Conservation (phyloP, 108 stramenopile species). For the Cyclotella distinguenda region DNA sequence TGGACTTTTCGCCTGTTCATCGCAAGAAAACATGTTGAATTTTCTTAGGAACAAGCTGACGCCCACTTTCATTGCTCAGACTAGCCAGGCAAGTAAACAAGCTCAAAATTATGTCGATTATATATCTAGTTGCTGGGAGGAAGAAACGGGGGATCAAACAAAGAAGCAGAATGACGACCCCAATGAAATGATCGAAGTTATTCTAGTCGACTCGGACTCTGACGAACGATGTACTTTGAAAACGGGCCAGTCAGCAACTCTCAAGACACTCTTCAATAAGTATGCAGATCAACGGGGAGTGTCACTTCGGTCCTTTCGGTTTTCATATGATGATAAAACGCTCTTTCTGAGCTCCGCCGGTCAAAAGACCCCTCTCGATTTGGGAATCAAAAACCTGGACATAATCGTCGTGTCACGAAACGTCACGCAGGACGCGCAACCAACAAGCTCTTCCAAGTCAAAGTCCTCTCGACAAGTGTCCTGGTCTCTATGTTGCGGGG, state of each 20-base stretch:
- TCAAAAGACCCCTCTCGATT: conserved; percentile 18
- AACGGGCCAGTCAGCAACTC: conserved; percentile 1
- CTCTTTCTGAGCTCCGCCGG: conserved; percentile 26
- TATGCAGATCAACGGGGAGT: conserved; percentile 18
- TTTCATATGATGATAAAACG: conserved; percentile 23
- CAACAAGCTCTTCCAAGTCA: not conserved
- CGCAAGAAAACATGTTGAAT: conserved; percentile 2
- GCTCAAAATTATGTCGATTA: conserved; percentile 18
- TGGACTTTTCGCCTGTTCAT: conserved; percentile 25
- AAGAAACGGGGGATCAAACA: not conserved
- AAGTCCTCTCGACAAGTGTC: conserved; percentile 1
- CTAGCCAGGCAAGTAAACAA: conserved; percentile 6
- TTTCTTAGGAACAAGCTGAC: conserved; percentile 26
- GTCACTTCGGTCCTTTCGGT: conserved; percentile 19
- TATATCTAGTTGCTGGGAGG: conserved; percentile 16
- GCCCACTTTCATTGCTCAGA: conserved; percentile 14
- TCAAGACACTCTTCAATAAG: conserved; percentile 20
- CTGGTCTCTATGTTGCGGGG: not conserved
- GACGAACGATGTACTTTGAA: conserved; percentile 9
- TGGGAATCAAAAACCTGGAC: conserved; percentile 16
- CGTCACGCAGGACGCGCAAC: not conserved
- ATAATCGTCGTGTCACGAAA: conserved; percentile 12
- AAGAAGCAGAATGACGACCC: conserved; percentile 1
- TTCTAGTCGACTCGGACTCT: conserved; percentile 7
- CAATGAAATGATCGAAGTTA: conserved; percentile 20